Evolutionary conservation across 805 yeast species (phyloP), one percentile per base, ranked within the genome.

Genomic region (Nakazawaea pomicola): DNA sequence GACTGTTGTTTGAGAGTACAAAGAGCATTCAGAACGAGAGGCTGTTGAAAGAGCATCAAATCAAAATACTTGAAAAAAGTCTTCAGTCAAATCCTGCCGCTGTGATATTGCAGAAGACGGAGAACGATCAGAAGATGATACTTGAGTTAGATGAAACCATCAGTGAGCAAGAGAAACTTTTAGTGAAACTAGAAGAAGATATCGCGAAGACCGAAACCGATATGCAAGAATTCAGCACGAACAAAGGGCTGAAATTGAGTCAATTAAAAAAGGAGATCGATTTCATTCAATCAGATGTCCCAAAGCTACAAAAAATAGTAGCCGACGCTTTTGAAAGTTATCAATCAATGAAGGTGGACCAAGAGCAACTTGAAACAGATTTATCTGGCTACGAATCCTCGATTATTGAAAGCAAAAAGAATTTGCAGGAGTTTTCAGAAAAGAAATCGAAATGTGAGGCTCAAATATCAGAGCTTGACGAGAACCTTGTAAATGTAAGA

Each of bases 161-260:
- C 4, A 40, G 49, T 1, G 58, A 58, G 6, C 67, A 71, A 14
- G 55, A 63, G 15, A 48, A 53, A 2, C 51, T 57, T 12, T 56
- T 66, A 4, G 40, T 49, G 1, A 52, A 50, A 3, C 67, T 65
- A 29, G 56, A 65, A 24, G 44, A 43, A 0, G 83, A 80, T 21
- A 72, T 85, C 10, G 49, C 52, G 3, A 55, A 56, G 6, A 79
- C 85, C 40, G 85, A 84, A 53, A 72, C 65, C 14, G 98, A 93
- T 57, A 85, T 89, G 65, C 68, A 72, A 39, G 98, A 93, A 52
- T 91, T 89, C 56, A 77, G 74, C 45, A 65, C 65, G 33, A 83
- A 95, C 57, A 90, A 89, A 50, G 87, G 90, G 1, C 74, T 82
- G 1, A 95, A 91, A 57, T 67, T 95, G 45, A 76, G 76, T 36